Conservation (phyloP, 2,329 filamentous ascomycete species). For the Huntiella savannae region DNA sequence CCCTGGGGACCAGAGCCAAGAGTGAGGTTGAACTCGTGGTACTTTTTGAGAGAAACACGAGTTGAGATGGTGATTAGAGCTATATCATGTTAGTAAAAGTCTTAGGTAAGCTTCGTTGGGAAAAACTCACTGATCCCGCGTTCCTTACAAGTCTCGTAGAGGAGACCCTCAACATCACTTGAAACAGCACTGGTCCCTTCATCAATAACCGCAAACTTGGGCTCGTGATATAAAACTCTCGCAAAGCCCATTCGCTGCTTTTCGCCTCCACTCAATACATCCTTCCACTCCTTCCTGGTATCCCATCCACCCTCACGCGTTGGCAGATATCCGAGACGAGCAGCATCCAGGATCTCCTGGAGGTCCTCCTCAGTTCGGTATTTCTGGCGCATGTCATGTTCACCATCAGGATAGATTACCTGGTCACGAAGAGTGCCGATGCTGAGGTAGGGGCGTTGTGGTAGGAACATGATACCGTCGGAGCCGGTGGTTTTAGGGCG, state of each 20-base stretch:
- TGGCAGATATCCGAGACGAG: constrained; percentile 71
- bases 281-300: constrained; percentile 94
- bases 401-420: constrained; percentile 92
- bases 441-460: constrained; percentile 80
- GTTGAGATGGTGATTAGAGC: constrained; percentile 91
- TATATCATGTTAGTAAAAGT: constrained; percentile 20
- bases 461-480: constrained; percentile 96
- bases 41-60: constrained; percentile 81
- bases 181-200: constrained; percentile 91
- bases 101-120: neutral
- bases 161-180: constrained; percentile 77
- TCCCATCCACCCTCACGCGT: constrained; percentile 93
- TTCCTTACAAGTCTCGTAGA: constrained; percentile 87
- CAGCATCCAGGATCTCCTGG: constrained; percentile 59
- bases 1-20: constrained; percentile 64
- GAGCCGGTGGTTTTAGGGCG: constrained; percentile 61
- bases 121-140: constrained; percentile 66
- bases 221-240: constrained; percentile 81
- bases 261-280: constrained; percentile 89
- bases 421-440: constrained; percentile 88
- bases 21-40: constrained; percentile 79
- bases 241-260: constrained; percentile 93
- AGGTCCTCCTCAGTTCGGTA: constrained; percentile 59
- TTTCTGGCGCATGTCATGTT: constrained; percentile 77
- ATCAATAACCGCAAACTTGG: constrained; percentile 82